Conservation (phyloP, 2,329 filamentous ascomycete species). For the Exutisphaerella laricina region DNA sequence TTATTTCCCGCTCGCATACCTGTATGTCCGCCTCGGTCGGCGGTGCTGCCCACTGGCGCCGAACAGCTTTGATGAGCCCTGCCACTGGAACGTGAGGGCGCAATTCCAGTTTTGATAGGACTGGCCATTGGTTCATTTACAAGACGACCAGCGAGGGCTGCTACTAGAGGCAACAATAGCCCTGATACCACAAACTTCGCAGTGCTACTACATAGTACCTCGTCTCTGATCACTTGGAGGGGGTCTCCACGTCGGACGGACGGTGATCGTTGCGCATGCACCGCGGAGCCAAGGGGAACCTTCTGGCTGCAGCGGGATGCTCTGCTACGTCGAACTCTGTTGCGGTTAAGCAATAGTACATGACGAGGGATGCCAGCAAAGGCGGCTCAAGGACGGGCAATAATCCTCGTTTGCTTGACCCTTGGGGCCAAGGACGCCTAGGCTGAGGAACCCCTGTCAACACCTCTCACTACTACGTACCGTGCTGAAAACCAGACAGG, state of each 20-base stretch:
- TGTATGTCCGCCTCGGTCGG: not conserved
- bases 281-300: not conserved
- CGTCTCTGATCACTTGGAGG: conserved; percentile 2
- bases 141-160: not conserved
- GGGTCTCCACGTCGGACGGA: not conserved
- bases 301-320: not conserved
- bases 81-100: too few species aligned
- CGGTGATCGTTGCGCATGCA: conserved; percentile 5
- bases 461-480: too few species aligned
- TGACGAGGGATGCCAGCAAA: conserved; percentile 1
- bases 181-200: not conserved
- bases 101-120: too few species aligned
- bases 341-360: conserved; percentile 5
- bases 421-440: too few species aligned
- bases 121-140: not conserved
- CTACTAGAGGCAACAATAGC: not conserved
- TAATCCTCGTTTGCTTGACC: conserved; percentile 1
- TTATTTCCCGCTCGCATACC: not conserved
- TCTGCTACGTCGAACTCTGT: conserved; percentile 3
- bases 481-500: too few species aligned
- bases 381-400: conserved; percentile 4
- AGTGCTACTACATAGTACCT: not conserved
- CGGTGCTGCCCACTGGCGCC: not conserved
- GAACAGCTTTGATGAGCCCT: not conserved
- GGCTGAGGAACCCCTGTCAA: too few species aligned